Percentiles rank a stretch among this genome's conserved stretches.
These are phyloP conservation scores for Amanita exitialis DNA, from an alignment of 768 basidiomycete species.

Conservation along the genomic window DNA sequence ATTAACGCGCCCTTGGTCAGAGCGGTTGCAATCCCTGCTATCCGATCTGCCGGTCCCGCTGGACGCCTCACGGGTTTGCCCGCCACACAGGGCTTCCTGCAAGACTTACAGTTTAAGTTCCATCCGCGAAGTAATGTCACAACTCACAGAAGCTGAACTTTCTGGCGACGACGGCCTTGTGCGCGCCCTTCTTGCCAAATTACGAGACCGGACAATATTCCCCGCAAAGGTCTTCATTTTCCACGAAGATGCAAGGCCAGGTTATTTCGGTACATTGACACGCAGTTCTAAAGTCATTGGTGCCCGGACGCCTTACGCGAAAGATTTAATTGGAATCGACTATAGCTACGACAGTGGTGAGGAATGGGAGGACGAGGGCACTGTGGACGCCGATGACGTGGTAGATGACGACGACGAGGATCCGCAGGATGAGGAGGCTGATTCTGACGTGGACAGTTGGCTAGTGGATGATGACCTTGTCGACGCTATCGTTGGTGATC, in stretches of 20 bases:
- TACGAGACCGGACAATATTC: slow-evolving; percentile 51
- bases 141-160: slow-evolving; percentile 71
- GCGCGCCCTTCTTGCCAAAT: slow-evolving; percentile 46
- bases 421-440: slow-evolving; percentile 44
- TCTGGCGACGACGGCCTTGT: slow-evolving; percentile 62
- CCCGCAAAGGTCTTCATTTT: slow-evolving; percentile 83
- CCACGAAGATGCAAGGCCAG: slow-evolving; percentile 75
- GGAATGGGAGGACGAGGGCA: slow-evolving; percentile 91
- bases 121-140: slow-evolving; percentile 40
- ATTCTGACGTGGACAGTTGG: slow-evolving; percentile 75
- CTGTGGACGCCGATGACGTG: slow-evolving; percentile 70
- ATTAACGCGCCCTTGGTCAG: slow-evolving; percentile 14
- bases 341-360: slow-evolving; percentile 92
- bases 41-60: slow-evolving; percentile 21
- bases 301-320: slow-evolving; percentile 73
- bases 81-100: slow-evolving; percentile 15
- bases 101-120: slow-evolving; percentile 27
- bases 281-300: slow-evolving; percentile 69
- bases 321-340: slow-evolving; percentile 70
- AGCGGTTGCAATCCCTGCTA: slow-evolving; percentile 28
- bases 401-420: slow-evolving; percentile 62
- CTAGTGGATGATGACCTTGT: slow-evolving; percentile 63
- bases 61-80: slow-evolving; percentile 10
- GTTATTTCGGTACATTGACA: slow-evolving; percentile 94
- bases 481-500: slow-evolving; percentile 28